A percentile compares a stretch with the other conserved stretches of the same genome.
These are phyloP conservation scores for Physcomitrellopsis africana DNA, from an alignment of 225 moss, liverwort and hornwort genomes.

Conservation along the genomic window DNA sequence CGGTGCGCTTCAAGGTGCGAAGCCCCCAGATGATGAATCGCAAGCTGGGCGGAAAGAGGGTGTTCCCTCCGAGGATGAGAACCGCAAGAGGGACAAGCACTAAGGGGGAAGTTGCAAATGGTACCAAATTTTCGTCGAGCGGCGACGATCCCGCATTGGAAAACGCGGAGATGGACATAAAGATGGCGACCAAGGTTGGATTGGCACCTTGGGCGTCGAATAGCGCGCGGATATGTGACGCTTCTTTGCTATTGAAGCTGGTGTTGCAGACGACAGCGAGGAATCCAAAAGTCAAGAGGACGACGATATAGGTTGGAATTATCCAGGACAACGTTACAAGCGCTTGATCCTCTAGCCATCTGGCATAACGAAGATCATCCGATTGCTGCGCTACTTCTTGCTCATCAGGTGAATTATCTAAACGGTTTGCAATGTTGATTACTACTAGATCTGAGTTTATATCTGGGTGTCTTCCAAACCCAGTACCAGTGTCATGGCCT, in stretches of 20 bases:
- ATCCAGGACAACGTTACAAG: conserved; percentile 59
- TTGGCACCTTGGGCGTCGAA: conserved; percentile 41
- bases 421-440: neutral
- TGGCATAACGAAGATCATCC: neutral
- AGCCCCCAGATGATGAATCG: conserved; percentile 63
- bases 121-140: conserved; percentile 65
- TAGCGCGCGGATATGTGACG: conserved; percentile 19
- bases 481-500: neutral
- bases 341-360: conserved; percentile 61
- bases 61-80: conserved; percentile 64
- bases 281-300: conserved; percentile 48
- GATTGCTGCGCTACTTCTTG: conserved; percentile 1
- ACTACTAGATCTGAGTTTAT: conserved; percentile 5
- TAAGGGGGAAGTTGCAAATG: conserved; percentile 43
- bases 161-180: conserved; percentile 55
- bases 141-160: conserved; percentile 57
- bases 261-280: conserved; percentile 44
- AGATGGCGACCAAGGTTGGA: conserved; percentile 45
- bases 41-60: conserved; percentile 58
- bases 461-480: conserved; percentile 7
- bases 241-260: conserved; percentile 24
- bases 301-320: conserved; percentile 57
- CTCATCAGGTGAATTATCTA: neutral
- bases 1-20: conserved; percentile 22
- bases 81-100: conserved; percentile 52